phyloP scores from a whole-genome alignment of 2,329 filamentous ascomycete genomes.

The Fusarium praegraminearum region DNA sequence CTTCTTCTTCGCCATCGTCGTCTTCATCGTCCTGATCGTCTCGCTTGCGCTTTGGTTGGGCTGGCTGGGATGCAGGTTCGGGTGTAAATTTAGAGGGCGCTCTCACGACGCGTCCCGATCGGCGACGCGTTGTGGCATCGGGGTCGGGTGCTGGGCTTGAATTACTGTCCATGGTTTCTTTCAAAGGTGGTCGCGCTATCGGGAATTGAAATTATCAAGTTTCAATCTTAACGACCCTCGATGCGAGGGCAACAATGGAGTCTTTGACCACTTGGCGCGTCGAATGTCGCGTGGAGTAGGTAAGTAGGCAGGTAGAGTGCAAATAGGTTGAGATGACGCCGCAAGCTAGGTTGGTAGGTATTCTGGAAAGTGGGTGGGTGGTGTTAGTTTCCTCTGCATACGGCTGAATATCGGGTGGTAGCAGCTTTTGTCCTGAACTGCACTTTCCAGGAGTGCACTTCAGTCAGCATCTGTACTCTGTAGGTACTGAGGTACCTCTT shows the following conservation, averaged over 20 bases:
- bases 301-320: conserved; percentile 15
- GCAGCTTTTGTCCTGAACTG: neutral
- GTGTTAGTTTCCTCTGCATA: conserved; percentile 19
- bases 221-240: conserved; percentile 41
- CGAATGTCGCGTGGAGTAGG: conserved; percentile 44
- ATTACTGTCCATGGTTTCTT: conserved; percentile 65
- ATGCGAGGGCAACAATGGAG: conserved; percentile 48
- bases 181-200: conserved; percentile 37
- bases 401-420: conserved; percentile 46
- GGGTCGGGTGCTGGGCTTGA: conserved; percentile 65
- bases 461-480: neutral
- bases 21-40: conserved; percentile 58
- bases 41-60: conserved; percentile 70
- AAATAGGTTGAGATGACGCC: conserved; percentile 34
- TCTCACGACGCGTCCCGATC: conserved; percentile 75
- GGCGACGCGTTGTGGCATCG: conserved; percentile 68
- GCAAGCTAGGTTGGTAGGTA: conserved; percentile 36
- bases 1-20: conserved; percentile 38
- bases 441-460: neutral
- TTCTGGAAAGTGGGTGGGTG: conserved; percentile 45
- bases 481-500: neutral
- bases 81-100: conserved; percentile 70
- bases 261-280: conserved; percentile 50
- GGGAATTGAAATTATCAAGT: conserved; percentile 37
- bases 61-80: conserved; percentile 56